A percentile compares a stretch with the other conserved stretches of the same genome.
Evolutionary conservation across 768 basidiomycete species (phyloP).

Genomic region (Rhodotorula paludigena): DNA sequence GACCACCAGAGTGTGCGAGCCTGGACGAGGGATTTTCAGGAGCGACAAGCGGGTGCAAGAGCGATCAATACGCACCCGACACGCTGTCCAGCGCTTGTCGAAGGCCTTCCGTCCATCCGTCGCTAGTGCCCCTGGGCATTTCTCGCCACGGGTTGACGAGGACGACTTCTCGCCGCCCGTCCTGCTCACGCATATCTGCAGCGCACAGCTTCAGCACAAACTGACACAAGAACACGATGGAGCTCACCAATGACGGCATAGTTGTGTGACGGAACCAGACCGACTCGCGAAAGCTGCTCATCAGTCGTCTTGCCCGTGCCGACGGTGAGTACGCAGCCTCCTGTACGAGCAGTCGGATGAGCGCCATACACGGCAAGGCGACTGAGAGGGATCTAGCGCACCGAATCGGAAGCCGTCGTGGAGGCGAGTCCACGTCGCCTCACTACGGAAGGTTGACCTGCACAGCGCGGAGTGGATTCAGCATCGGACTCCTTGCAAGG

Average conservation of each 20-base stretch:
- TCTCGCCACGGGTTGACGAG: slow-evolving; percentile 30
- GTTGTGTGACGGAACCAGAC: slow-evolving; percentile 24
- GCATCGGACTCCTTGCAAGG: too few species aligned
- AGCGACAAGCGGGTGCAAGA: too few species aligned
- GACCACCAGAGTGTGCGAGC: slow-evolving; percentile 44
- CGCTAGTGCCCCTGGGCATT: neutral
- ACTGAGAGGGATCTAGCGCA: neutral
- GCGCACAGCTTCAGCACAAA: neutral
- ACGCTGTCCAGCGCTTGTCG: neutral
- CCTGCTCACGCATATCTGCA: slow-evolving; percentile 12
- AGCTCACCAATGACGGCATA: slow-evolving; percentile 35
- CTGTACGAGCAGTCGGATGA: neutral
- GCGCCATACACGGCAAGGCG: rapidly evolving
- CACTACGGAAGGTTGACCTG: slow-evolving; percentile 6
- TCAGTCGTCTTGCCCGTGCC: slow-evolving; percentile 16
- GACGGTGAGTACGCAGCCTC: slow-evolving; percentile 28
- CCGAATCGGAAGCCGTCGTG: slow-evolving; percentile 9
- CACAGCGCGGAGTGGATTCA: neutral
- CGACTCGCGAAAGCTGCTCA: neutral
- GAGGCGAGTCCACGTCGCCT: slow-evolving; percentile 16
- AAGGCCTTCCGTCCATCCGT: slow-evolving; percentile 13
- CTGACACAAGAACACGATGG: neutral
- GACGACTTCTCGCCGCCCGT: slow-evolving; percentile 15
- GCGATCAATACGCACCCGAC: neutral
- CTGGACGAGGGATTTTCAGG: neutral